Evolutionary conservation across 352 stramenopile genomes (phyloP).

Genomic region (Plasmopara halstedii): DNA sequence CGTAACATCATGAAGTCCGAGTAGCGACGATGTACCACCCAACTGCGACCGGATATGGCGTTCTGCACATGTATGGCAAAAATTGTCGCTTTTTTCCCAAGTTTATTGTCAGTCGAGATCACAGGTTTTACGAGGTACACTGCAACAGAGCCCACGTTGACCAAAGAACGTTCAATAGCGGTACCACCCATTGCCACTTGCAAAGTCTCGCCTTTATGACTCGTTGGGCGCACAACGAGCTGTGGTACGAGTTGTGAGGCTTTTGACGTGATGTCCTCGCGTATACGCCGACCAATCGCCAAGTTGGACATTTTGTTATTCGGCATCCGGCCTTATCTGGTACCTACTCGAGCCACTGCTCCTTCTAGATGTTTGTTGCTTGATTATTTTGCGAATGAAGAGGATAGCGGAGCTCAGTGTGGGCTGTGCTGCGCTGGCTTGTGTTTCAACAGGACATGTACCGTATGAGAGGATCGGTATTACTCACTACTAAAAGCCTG

Average conservation of each 20-base stretch:
- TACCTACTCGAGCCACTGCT: slow-evolving; percentile 7
- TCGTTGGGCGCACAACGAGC: slow-evolving; percentile 33
- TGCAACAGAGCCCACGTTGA: slow-evolving; percentile 44
- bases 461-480: slow-evolving; percentile 7
- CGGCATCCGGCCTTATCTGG: slow-evolving; percentile 16
- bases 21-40: slow-evolving; percentile 62
- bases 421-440: slow-evolving; percentile 16
- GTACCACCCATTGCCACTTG: slow-evolving; percentile 52
- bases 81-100: slow-evolving; percentile 38
- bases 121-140: slow-evolving; percentile 56
- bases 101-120: slow-evolving; percentile 18
- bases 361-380: slow-evolving; percentile 7
- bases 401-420: not conserved
- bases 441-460: no score
- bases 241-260: slow-evolving; percentile 25
- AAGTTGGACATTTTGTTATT: slow-evolving; percentile 30
- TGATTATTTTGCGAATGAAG: slow-evolving; percentile 27
- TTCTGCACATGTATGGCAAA: slow-evolving; percentile 68
- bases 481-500: no score
- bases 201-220: slow-evolving; percentile 23
- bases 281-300: slow-evolving; percentile 13
- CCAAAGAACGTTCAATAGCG: slow-evolving; percentile 56
- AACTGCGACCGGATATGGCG: slow-evolving; percentile 57
- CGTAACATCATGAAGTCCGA: slow-evolving; percentile 59
- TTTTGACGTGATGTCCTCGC: slow-evolving; percentile 6